phyloP scores from a whole-genome alignment of 176 grass and related monocot genomes.

The Luzula sylvatica region DNA sequence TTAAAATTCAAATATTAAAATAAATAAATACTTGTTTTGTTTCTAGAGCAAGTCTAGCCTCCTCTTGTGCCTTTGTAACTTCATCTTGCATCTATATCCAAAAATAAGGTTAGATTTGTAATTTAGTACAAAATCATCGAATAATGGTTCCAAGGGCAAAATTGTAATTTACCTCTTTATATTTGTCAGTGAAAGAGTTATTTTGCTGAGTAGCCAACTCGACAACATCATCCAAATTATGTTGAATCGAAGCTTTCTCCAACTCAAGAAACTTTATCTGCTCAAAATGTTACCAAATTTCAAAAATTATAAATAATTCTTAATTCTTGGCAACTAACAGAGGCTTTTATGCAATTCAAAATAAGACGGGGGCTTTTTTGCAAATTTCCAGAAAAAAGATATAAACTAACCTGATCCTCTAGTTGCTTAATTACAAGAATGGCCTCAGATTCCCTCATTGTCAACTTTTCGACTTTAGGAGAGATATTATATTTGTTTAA shows the following conservation, averaged over 20 bases:
- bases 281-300: conserved; percentile 17
- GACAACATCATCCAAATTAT: conserved; percentile 64
- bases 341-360: neutral
- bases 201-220: conserved; percentile 65
- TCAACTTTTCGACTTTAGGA: conserved; percentile 36
- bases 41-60: conserved; percentile 41
- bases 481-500: conserved; percentile 13
- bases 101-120: conserved; percentile 10
- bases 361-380: neutral
- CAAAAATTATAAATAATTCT: neutral
- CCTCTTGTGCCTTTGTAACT: conserved; percentile 39
- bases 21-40: conserved; percentile 32
- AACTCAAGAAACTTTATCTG: conserved; percentile 74
- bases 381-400: conserved; percentile 2
- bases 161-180: conserved; percentile 72
- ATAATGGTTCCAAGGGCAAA: conserved; percentile 1
- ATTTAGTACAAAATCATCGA: too few species aligned
- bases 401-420: conserved; percentile 63
- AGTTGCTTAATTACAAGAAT: conserved; percentile 88
- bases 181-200: conserved; percentile 51
- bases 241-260: conserved; percentile 75
- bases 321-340: conserved; percentile 2
- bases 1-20: too few species aligned
- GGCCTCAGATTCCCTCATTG: conserved; percentile 70
- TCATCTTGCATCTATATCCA: conserved; percentile 53